Percentiles rank a stretch among this genome's conserved stretches.
Conservation (phyloP, 495 filamentous ascomycete genomes). For the Penicillium pulvis region DNA sequence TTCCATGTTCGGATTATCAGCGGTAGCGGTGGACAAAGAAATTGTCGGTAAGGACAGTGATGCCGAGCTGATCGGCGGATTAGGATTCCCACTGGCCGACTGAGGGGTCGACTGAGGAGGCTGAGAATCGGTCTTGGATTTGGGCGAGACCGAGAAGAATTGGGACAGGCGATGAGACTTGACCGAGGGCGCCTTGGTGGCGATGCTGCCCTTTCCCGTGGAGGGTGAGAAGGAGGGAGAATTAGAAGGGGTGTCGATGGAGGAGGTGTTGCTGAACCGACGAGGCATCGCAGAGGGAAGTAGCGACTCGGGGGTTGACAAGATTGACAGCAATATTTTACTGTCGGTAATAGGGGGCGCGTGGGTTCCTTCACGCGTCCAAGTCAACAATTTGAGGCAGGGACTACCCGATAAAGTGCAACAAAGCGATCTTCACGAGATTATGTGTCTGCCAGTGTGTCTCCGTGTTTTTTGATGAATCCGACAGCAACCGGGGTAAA, state of each 20-base stretch:
- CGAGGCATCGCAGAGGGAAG: slow-evolving; percentile 57
- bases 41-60: slow-evolving; percentile 87
- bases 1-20: slow-evolving; percentile 74
- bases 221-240: slow-evolving; percentile 47
- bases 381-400: slow-evolving; percentile 23
- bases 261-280: slow-evolving; percentile 53
- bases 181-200: slow-evolving; percentile 56
- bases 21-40: slow-evolving; percentile 84
- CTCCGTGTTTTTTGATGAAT: not conserved
- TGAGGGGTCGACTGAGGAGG: slow-evolving; percentile 60
- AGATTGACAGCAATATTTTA: slow-evolving; percentile 19
- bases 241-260: slow-evolving; percentile 46
- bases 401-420: slow-evolving; percentile 17
- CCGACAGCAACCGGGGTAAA: slow-evolving; percentile 12
- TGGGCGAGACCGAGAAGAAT: slow-evolving; percentile 62
- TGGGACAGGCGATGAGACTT: slow-evolving; percentile 65
- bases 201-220: slow-evolving; percentile 50
- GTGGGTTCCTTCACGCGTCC: slow-evolving; percentile 19
- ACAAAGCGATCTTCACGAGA: not conserved
- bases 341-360: slow-evolving; percentile 17
- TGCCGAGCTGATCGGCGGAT: slow-evolving; percentile 65
- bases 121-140: slow-evolving; percentile 50
- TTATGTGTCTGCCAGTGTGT: not conserved
- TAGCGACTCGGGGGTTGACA: slow-evolving; percentile 25
- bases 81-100: slow-evolving; percentile 58